phyloP scores from a whole-genome alignment of 345 rosid species.

The Brassica incana region DNA sequence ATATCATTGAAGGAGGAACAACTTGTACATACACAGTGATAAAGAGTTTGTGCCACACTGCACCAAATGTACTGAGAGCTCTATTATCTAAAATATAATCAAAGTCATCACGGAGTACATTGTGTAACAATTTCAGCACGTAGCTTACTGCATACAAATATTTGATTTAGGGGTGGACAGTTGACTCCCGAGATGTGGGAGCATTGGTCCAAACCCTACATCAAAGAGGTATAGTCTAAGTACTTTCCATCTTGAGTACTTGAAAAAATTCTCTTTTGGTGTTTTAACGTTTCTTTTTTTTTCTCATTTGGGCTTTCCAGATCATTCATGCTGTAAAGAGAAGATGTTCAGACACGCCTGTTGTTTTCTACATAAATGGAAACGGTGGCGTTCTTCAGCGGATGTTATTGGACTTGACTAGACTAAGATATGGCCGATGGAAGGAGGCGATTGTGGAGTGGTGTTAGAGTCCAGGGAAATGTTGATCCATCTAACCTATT shows the following conservation, averaged over 20 bases:
- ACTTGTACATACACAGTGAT: no score
- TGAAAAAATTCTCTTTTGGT: neutral
- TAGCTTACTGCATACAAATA: neutral
- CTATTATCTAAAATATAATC: neutral
- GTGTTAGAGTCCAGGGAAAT: neutral
- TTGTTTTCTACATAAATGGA: neutral
- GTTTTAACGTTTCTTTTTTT: neutral
- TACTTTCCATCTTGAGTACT: neutral
- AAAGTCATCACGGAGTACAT: neutral
- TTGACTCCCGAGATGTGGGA: neutral
- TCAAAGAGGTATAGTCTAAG: neutral
- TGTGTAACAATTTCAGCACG: neutral
- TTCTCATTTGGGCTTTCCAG: neutral
- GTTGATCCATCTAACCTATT: neutral
- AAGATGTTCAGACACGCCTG: neutral
- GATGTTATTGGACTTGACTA: no score
- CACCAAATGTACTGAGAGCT: neutral
- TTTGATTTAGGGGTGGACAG: neutral
- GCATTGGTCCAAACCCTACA: neutral
- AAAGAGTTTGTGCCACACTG: neutral
- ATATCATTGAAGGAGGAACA: no score
- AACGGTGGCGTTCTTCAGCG: neutral
- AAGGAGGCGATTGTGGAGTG: neutral
- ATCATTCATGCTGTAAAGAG: neutral
- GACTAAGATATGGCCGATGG: neutral